A percentile compares a stretch with the other conserved stretches of the same genome.
These are phyloP conservation scores for Tylopilus sp. DNA, from an alignment of 768 basidiomycete species.

Conservation along the genomic window DNA sequence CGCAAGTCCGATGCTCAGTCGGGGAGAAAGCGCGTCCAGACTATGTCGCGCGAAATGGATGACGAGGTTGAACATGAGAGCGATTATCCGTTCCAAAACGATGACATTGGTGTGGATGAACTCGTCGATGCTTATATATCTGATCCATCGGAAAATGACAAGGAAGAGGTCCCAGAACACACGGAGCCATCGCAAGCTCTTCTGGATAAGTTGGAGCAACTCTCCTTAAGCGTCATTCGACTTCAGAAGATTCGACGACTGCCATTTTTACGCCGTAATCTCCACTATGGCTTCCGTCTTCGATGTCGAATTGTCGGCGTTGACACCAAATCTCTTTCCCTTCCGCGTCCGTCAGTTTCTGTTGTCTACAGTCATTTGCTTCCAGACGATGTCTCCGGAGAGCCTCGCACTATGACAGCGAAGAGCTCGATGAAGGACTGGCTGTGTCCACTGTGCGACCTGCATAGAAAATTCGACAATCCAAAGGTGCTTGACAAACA, in stretches of 20 bases:
- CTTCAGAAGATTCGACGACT: constrained; percentile 40
- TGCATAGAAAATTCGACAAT: constrained; percentile 42
- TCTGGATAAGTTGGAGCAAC: constrained; percentile 32
- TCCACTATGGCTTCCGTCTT: constrained; percentile 45
- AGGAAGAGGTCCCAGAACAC: constrained; percentile 5
- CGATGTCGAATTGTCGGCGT: constrained; percentile 41
- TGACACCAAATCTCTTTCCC: constrained; percentile 25
- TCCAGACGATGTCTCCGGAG: constrained; percentile 6
- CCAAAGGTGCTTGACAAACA: constrained; percentile 46
- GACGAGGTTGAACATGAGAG: neutral
- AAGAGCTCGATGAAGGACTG: constrained; percentile 34
- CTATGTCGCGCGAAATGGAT: neutral
- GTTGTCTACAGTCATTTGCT: constrained; percentile 22
- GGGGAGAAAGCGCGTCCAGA: constrained; percentile 4
- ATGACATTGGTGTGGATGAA: constrained; percentile 1
- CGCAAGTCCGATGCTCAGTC: constrained; percentile 9
- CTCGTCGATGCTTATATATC: neutral
- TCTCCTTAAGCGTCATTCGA: constrained; percentile 31
- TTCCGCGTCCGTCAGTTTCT: constrained; percentile 18
- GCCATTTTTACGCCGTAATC: constrained; percentile 55
- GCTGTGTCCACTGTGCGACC: constrained; percentile 54
- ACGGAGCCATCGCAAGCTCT: constrained; percentile 34
- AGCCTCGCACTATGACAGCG: constrained; percentile 4
- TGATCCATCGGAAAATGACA: constrained; percentile 10
- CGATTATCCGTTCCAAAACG: neutral